Evolutionary conservation across 495 filamentous ascomycete species (phyloP), one percentile per base, ranked within the genome.

Genomic region (Penicillium ochrochloron): DNA sequence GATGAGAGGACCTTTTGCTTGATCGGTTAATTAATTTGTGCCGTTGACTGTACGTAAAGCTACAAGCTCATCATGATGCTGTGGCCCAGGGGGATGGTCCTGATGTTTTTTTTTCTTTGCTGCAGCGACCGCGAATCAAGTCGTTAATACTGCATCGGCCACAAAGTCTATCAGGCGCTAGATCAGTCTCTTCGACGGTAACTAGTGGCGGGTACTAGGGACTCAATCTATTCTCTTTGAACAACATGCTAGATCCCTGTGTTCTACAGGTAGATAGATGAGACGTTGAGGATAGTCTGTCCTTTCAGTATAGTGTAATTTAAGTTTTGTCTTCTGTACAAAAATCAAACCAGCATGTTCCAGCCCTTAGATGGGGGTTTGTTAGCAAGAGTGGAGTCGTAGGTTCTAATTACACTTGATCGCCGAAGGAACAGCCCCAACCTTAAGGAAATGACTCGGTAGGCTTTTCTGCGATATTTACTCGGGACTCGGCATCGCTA

Each of bases 111-210:
- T 10, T 61, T 52, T 31, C 15, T 14, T 52, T 60, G 27, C 33
- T 53, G 14, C 44, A 29, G 12, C 27, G 29, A 15, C 33, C 19
- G 48, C 63, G 50, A 65, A 65, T 61, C 60, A 63, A 55, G 51
- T 19, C 21, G 39, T 50, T n/a, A 4, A 5, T 42, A 34, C 52
- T 29, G 51, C 56, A 60, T 63, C 29, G 50, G 5, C 19, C 8
- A n/a, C 17, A 58, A 65, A 69, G 63, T 65, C 56, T 65, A 65
- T 63, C 60, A 65, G 50, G 46, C 62, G 62, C 66, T 65, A 65
- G 39, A 69, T 62, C 62, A 31, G 41, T 34, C 41, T 25, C 29
- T 57, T 51, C 60, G 27, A 58, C 60, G 48, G 54, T 44, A 34
- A 10, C 44, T 60, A 60, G 46, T 64, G 55, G 37, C 41, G 62